phyloP scores from a whole-genome alignment of 106 monocot species.

The Gastrodia elata region DNA sequence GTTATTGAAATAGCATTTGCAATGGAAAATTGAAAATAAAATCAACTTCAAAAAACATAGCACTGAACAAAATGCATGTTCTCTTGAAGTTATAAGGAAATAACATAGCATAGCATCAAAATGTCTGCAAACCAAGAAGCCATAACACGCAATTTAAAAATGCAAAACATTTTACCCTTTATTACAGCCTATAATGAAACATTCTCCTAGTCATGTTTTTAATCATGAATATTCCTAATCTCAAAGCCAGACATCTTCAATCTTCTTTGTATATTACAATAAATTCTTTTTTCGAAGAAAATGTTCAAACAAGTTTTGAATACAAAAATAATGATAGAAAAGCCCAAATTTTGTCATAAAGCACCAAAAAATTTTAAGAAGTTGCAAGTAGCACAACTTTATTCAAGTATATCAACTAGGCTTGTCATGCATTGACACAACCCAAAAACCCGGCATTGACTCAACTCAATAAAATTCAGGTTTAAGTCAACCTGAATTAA shows the following conservation, averaged over 20 bases:
- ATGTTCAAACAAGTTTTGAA: not conserved
- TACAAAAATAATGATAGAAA: not conserved
- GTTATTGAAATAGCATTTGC: no score
- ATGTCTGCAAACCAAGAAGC: not conserved
- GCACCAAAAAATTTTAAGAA: not conserved
- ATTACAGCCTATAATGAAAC: not conserved
- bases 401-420: no score
- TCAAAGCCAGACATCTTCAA: not conserved
- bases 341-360: not conserved
- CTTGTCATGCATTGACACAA: no score
- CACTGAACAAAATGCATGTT: no score
- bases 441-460: no score
- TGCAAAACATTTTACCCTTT: not conserved
- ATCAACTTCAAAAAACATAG: no score
- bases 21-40: no score
- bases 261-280: not conserved
- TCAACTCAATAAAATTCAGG: no score
- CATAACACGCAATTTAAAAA: not conserved
- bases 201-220: not conserved
- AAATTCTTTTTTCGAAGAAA: not conserved
- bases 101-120: no score
- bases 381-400: not conserved
- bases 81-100: no score
- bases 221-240: not conserved
- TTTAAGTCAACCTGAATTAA: no score